Evolutionary conservation across 2,329 filamentous ascomycete species (phyloP).

Genomic region (Ophiostoma australiae): DNA sequence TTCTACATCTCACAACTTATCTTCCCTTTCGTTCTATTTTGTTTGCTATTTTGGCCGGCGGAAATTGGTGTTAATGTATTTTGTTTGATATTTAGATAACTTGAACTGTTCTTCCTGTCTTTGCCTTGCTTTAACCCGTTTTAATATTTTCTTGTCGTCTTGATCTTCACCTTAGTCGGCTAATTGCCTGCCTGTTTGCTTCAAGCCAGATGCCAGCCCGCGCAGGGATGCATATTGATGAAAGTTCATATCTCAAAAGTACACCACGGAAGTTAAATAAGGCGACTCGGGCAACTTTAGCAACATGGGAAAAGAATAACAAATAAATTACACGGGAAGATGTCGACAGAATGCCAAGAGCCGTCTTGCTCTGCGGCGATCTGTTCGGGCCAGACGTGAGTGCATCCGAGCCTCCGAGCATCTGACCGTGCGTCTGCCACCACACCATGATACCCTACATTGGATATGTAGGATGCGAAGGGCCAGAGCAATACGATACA

Average conservation of each 20-base stretch:
- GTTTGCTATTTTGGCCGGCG: slow-evolving; percentile 11
- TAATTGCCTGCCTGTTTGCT: not conserved
- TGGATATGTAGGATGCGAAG: not conserved
- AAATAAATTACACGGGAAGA: not conserved
- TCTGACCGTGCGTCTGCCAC: not conserved
- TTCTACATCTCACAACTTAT: not conserved
- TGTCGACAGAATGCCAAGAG: not conserved
- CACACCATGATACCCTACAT: not conserved
- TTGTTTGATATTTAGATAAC: not conserved
- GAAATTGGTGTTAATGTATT: slow-evolving; percentile 7
- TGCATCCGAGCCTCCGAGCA: not conserved
- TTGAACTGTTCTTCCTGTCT: not conserved
- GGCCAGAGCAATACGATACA: not conserved
- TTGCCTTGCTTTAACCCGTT: not conserved
- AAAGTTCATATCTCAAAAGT: not conserved
- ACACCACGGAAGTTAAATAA: not conserved
- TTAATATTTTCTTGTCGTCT: not conserved
- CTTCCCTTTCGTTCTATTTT: not conserved
- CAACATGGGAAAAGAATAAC: not conserved
- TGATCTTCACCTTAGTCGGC: not conserved
- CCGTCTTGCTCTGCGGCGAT: not conserved
- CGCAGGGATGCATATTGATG: too few species aligned
- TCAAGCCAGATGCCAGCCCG: not conserved
- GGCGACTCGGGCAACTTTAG: not conserved
- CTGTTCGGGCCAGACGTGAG: not conserved